Conservation (phyloP, 1,284 basidiomycete genomes). For the Schizophyllum commune region DNA sequence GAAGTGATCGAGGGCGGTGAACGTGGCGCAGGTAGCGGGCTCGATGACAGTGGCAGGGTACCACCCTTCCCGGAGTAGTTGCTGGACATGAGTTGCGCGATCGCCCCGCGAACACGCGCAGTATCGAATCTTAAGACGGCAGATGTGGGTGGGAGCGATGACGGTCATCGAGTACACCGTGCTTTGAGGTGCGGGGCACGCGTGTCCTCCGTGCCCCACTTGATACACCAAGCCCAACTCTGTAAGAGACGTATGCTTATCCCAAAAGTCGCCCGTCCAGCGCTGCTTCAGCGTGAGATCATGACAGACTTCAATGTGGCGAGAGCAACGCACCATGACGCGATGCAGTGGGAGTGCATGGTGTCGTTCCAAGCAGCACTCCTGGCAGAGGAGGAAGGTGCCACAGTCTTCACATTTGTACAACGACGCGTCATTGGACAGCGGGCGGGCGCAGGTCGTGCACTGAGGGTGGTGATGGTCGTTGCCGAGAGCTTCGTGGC, state of each 20-base stretch:
- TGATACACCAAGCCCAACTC: slow-evolving; percentile 17
- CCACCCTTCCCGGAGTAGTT: slow-evolving; percentile 21
- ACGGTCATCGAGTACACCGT: slow-evolving; percentile 17
- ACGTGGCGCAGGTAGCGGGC: slow-evolving; percentile 7
- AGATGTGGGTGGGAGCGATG: slow-evolving; percentile 24
- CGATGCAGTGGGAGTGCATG: slow-evolving; percentile 10
- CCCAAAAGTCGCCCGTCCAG: not conserved
- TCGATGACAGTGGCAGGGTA: slow-evolving; percentile 13
- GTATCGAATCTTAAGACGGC: slow-evolving; percentile 21
- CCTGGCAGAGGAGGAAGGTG: slow-evolving; percentile 7
- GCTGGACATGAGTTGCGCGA: slow-evolving; percentile 4
- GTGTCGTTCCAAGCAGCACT: slow-evolving; percentile 11
- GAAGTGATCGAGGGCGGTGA: slow-evolving; percentile 7
- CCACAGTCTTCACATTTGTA: slow-evolving; percentile 7
- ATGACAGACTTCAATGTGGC: too few species aligned
- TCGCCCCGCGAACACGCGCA: slow-evolving; percentile 20
- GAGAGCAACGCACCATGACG: slow-evolving; percentile 15
- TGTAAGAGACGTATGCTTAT: not conserved
- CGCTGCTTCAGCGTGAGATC: not conserved
- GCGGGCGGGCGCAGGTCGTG: not conserved
- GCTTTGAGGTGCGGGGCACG: slow-evolving; percentile 7
- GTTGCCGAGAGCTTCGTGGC: slow-evolving; percentile 3
- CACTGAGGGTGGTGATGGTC: not conserved
- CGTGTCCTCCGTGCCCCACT: slow-evolving; percentile 13
- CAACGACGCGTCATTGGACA: not conserved